Evolutionary conservation across 1,139 yeast species (phyloP), one percentile per base, ranked within the genome.

Genomic region (Taphrina confusa): DNA sequence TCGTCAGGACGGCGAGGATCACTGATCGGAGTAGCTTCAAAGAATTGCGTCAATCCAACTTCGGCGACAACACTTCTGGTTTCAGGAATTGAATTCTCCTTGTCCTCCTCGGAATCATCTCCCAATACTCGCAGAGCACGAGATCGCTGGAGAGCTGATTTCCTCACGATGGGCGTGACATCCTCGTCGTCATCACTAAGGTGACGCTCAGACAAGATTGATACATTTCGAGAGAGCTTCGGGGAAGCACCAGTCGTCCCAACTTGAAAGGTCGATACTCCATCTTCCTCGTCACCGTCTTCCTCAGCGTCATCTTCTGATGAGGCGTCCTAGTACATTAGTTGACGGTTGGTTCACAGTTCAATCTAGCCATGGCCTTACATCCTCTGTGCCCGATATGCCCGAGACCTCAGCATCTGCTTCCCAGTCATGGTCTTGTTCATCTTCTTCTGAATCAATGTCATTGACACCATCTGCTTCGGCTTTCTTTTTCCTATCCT

Each of bases 401-500:
- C 67, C 65, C 11, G 65, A 70, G 20, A 65, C 71, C 36, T 66
- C 70, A 22, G 66, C 67, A 25, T 65, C 65, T 37, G 58, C 44
- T 4, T 39, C 40, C 3, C 65, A 72, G 46, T 69, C 70, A 40
- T 69, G 73, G 31, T 68, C 74, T 55, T 67, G 70, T 34, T 70
- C 73, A 25, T 67, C 63, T 31, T 66, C 67, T 12, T 62, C 66
- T 49, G 66, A 66, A 18, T 61, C 62, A 64, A 79, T 76, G 61
- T 81, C 87, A 61, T 76, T 78, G 66, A 77, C 79, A 23, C 61
- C 65, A n/a, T 55, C 64, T 18, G 52, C 65, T 22, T 49, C 46
- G 14, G 51, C 63, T 14, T 49, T 42, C 14, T 30, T 18, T 40
- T 60, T 56, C 14, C 25, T 55, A 31, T 56, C 63, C 57, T 61